Evolutionary conservation across 163 green algal genomes (phyloP), one percentile per base, ranked within the genome.

Genomic region (Chlamydomonas reinhardtii): DNA sequence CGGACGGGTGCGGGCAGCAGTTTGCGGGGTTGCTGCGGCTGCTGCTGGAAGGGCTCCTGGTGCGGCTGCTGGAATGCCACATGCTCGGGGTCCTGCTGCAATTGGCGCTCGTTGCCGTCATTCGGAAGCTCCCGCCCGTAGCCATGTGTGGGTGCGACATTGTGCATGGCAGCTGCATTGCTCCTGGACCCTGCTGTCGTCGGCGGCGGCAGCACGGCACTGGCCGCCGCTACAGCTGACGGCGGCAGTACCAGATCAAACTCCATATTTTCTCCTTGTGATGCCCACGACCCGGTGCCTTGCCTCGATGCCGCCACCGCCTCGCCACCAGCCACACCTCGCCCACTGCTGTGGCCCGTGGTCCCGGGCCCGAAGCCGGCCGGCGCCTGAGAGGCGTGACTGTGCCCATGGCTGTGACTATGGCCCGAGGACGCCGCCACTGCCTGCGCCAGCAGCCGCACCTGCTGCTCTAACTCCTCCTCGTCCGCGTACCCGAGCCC

Each of bases 391-490:
- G 64, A 19, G 39, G 39, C 39, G 39, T 48, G 39, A 8, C 5
- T n/a, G n/a, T n/a, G n/a, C 22, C 25, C 64, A 5, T 71, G 64
- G 22, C 29, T 19, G 48, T 56, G 48, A 14, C 48, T 14, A 14
- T 56, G 48, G 12, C 48, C 48, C 9, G 48, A 12, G 48, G 64
- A 32, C 6, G 64, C 66, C 32, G 31, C 34, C 19, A 61, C 48
- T 1, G 78, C 78, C 34, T 65, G 80, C n/a, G 59, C 56, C 69
- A 86, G 56, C 80, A 86, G 56, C 35, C 56, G 68, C n/a, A 86
- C 69, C 24, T 86, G 80, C 70, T 79, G 70, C 54, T 86, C 80
- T 27, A 86, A 70, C 69, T 86, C 71, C 37, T 25, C 80, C 15
- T 86, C 80, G 2, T 86, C 80, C 9, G 48, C 48, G 48, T 56